These are phyloP conservation scores for Solanum sitiens DNA, from an alignment of 257 asterid genomes.

Conservation along the genomic window DNA sequence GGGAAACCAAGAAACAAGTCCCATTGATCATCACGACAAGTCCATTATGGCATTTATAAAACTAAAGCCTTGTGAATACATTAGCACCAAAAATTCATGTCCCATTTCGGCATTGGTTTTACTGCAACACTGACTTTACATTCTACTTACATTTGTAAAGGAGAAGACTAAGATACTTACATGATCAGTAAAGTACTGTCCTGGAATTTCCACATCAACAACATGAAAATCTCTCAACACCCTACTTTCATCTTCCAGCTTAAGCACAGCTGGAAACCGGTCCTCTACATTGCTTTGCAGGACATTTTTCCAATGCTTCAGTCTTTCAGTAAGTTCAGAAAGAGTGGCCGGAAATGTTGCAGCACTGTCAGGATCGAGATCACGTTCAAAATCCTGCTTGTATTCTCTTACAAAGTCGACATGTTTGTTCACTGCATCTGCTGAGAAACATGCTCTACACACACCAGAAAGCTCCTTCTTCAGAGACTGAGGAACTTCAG, in stretches of 20 bases:
- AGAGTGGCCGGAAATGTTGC: slow-evolving; percentile 92
- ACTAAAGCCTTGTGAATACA: not conserved
- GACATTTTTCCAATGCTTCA: slow-evolving; percentile 97
- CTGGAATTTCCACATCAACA: slow-evolving; percentile 99
- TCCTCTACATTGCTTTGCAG: slow-evolving; percentile 96
- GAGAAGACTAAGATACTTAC: slow-evolving; percentile 19
- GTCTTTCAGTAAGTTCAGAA: slow-evolving; percentile 80
- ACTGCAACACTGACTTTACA: not conserved
- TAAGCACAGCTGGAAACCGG: slow-evolving; percentile 91
- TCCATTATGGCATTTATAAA: not conserved
- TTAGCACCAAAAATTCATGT: not conserved
- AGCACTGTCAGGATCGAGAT: slow-evolving; percentile 95
- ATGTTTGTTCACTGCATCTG: slow-evolving; percentile 98
- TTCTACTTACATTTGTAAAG: not conserved
- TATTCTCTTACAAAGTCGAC: slow-evolving; percentile 96
- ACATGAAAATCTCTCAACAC: slow-evolving; percentile 91
- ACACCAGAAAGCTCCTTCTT: slow-evolving; percentile 99
- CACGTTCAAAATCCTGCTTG: slow-evolving; percentile 96
- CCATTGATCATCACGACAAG: not conserved
- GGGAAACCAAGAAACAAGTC: not conserved
- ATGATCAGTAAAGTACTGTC: slow-evolving; percentile 95
- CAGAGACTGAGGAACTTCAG: slow-evolving; percentile 96
- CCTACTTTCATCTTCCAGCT: slow-evolving; percentile 98
- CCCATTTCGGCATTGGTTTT: not conserved
- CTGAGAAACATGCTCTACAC: slow-evolving; percentile 98